Conservation (phyloP, 495 filamentous ascomycete species). For the Lichina pygmaea region DNA sequence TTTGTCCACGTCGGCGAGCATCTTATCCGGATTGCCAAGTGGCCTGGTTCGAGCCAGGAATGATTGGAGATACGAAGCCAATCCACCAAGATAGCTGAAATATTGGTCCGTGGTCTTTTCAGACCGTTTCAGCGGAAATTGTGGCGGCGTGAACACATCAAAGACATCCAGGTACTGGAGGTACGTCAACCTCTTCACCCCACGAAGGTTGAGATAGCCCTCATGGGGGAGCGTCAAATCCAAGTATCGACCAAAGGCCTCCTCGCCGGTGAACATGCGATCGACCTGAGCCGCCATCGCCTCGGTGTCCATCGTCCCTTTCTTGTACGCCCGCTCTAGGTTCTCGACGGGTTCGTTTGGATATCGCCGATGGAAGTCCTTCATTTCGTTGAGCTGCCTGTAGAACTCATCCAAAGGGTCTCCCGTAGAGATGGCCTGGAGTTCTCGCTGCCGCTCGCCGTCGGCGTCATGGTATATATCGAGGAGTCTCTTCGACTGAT, state of each 20-base stretch:
- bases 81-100: conserved; percentile 59
- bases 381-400: conserved; percentile 53
- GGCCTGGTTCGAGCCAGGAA: conserved; percentile 64
- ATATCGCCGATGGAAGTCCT: conserved; percentile 68
- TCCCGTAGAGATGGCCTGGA: conserved; percentile 59
- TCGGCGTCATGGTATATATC: conserved; percentile 67
- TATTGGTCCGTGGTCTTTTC: conserved; percentile 81
- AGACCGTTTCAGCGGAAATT: conserved; percentile 37
- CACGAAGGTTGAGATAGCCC: conserved; percentile 66
- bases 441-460: conserved; percentile 41
- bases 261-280: conserved; percentile 84
- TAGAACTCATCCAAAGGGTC: conserved; percentile 87
- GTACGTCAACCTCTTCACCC: conserved; percentile 59
- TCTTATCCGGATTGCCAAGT: conserved; percentile 53
- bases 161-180: conserved; percentile 77
- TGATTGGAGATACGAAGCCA: conserved; percentile 59
- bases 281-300: conserved; percentile 39
- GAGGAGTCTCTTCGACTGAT: conserved; percentile 54
- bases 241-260: conserved; percentile 70
- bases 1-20: conserved; percentile 44
- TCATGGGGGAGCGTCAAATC: conserved; percentile 69
- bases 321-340: conserved; percentile 74
- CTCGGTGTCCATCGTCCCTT: conserved; percentile 39
- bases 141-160: conserved; percentile 54
- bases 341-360: conserved; percentile 91